Evolutionary conservation across 2,329 filamentous ascomycete species (phyloP), one percentile per base, ranked within the genome.

Genomic region (Pseudocercospora crystallina): DNA sequence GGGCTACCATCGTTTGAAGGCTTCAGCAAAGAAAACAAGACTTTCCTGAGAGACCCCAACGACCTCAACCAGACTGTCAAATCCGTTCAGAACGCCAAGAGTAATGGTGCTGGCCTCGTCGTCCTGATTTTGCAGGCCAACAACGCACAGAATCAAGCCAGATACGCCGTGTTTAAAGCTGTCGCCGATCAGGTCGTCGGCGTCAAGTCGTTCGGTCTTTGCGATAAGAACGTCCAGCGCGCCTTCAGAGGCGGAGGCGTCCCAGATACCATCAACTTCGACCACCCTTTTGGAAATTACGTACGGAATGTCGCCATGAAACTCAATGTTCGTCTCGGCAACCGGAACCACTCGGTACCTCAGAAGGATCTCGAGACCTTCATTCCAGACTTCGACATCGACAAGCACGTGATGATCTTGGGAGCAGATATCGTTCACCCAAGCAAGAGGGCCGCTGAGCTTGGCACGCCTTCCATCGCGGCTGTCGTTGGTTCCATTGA

Each of bases 371-470:
- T 31, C 13, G 33, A 31, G 4, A 30, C 20, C 8, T 14, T 37
- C 8, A 8, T 14, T 8, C 35, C n/a, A 37, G 7, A 13, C 35
- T 14, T 8, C 8, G 35, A 10, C 8, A 14, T 37, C 10, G 1
- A 8, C 1, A 31, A 12, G 5, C 38, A 63, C 8, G 71, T 70
- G 0, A 68, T 76, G 49, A 54, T 76, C 8, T 54, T 76, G 5
- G 73, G 73, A 0, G 69, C 69, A 0, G 76, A 78, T 52, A 69
- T 76, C 1, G 71, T 70, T 0, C 75, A 78, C 53, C 70, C 74
- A 0, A 59, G 60, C 1, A 29, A 48, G 1, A n/a, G n/a, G n/a
- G n/a, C n/a, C n/a, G n/a, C n/a, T n/a, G n/a, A n/a, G n/a, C n/a
- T n/a, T n/a, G 59, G 53, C 1, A 61, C 59, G 0, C 73, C 73